phyloP scores from a whole-genome alignment of 805 yeast species.

The Barnettozyma sucrosica region DNA sequence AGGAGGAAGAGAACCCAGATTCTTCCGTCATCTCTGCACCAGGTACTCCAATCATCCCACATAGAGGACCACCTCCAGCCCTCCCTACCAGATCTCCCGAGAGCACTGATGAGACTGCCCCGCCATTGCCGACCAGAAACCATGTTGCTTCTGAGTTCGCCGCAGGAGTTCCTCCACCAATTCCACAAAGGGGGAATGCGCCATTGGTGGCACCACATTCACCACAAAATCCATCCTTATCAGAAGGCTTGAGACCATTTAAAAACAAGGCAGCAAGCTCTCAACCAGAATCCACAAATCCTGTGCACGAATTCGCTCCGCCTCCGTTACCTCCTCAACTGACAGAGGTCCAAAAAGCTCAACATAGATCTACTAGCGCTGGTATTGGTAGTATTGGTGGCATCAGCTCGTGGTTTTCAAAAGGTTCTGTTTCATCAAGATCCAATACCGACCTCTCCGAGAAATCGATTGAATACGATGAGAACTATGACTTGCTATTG shows the following conservation, averaged over 20 bases:
- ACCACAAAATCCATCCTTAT: neutral
- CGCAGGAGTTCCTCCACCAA: constrained; percentile 23
- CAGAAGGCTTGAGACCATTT: constrained; percentile 5
- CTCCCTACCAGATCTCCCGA: constrained; percentile 2
- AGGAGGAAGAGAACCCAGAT: neutral
- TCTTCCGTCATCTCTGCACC: neutral
- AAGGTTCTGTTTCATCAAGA: constrained; percentile 9
- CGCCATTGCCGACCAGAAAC: constrained; percentile 9
- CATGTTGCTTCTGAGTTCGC: constrained; percentile 22
- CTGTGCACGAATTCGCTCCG: constrained; percentile 15
- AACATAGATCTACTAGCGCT: constrained; percentile 16
- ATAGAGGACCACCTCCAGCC: constrained; percentile 5
- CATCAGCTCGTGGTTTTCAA: constrained; percentile 22
- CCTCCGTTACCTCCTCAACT: constrained; percentile 25
- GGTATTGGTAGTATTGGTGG: constrained; percentile 15
- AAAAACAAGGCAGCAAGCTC: constrained; percentile 7
- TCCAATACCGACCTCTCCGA: constrained; percentile 15
- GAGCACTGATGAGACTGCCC: neutral
- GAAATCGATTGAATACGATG: constrained; percentile 25
- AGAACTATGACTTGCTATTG: constrained; percentile 53
- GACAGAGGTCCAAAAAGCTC: constrained; percentile 20
- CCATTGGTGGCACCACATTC: constrained; percentile 4
- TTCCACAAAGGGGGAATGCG: constrained; percentile 32
- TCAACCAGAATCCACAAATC: neutral
- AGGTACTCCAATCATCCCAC: constrained; percentile 3